Evolutionary conservation across 2,329 filamentous ascomycete genomes (phyloP).

Genomic region (Geosmithia putterillii): DNA sequence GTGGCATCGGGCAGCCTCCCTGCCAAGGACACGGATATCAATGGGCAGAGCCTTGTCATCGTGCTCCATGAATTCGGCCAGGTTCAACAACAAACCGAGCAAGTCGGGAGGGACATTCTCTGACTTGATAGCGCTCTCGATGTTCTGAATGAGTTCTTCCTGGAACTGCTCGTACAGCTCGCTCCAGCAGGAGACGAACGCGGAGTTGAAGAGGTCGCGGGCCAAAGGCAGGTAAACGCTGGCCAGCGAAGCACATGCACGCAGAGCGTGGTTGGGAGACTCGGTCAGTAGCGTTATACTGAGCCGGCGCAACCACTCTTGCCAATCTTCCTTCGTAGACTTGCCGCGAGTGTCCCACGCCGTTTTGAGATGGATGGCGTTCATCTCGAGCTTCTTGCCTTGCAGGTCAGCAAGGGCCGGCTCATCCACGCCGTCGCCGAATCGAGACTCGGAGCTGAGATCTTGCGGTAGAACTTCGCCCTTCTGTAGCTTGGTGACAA

Average conservation of each 20-base stretch:
- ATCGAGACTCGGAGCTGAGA: slow-evolving; percentile 74
- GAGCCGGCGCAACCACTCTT: slow-evolving; percentile 95
- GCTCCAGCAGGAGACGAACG: slow-evolving; percentile 98
- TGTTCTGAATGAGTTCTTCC: slow-evolving; percentile 88
- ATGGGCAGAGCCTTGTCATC: slow-evolving; percentile 98
- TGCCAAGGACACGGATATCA: slow-evolving; percentile 86
- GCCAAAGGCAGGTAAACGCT: slow-evolving; percentile 86
- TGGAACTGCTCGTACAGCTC: slow-evolving; percentile 96
- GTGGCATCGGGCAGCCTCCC: slow-evolving; percentile 92
- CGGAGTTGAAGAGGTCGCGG: slow-evolving; percentile 92
- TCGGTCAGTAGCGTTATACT: slow-evolving; percentile 91
- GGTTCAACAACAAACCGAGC: slow-evolving; percentile 81
- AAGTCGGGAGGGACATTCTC: slow-evolving; percentile 94
- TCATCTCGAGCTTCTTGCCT: slow-evolving; percentile 91
- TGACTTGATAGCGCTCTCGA: slow-evolving; percentile 90
- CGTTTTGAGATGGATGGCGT: slow-evolving; percentile 90
- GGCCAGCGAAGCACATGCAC: slow-evolving; percentile 84
- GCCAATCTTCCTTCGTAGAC: slow-evolving; percentile 97
- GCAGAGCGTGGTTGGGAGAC: slow-evolving; percentile 87
- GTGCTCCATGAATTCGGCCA: slow-evolving; percentile 99
- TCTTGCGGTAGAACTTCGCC: slow-evolving; percentile 93
- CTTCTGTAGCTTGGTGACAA: slow-evolving; percentile 87
- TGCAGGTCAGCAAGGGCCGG: slow-evolving; percentile 70
- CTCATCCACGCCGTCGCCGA: slow-evolving; percentile 68
- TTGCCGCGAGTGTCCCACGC: slow-evolving; percentile 97